phyloP scores from a whole-genome alignment of 257 asterid genomes.

The Linderniella brevidens region DNA sequence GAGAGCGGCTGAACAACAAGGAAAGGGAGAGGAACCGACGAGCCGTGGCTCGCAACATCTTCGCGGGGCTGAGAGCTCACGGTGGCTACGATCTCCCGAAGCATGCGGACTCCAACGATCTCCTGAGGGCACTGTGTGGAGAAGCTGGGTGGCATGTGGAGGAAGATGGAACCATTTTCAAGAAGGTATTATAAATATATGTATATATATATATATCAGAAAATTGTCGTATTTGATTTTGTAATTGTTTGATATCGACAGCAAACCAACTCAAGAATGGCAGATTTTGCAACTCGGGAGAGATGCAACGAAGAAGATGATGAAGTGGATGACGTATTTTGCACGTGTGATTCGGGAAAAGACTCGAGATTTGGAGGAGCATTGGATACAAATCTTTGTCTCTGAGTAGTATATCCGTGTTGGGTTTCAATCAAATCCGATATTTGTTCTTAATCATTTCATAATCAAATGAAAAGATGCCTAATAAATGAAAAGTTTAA shows the following conservation, averaged over 20 bases:
- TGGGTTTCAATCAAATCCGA: too few relatives aligned
- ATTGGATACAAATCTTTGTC: too few relatives aligned
- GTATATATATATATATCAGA: neutral
- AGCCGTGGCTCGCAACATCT: slow-evolving; percentile 40
- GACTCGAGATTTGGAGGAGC: neutral
- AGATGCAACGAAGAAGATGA: slow-evolving; percentile 4
- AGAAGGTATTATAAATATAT: slow-evolving; percentile 17
- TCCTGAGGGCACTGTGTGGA: slow-evolving; percentile 53
- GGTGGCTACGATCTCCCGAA: slow-evolving; percentile 51
- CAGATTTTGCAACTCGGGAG: slow-evolving; percentile 14
- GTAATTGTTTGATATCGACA: slow-evolving; percentile 1
- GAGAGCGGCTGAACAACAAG: slow-evolving; percentile 45
- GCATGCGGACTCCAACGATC: slow-evolving; percentile 56
- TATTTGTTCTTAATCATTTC: too few relatives aligned
- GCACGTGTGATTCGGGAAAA: slow-evolving; percentile 18
- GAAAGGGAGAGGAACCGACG: slow-evolving; percentile 48
- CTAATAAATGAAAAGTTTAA: too few relatives aligned
- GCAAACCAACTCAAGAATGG: slow-evolving; percentile 13
- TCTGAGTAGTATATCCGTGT: too few relatives aligned
- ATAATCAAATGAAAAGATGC: too few relatives aligned
- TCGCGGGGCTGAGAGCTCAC: slow-evolving; percentile 42
- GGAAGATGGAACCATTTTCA: slow-evolving; percentile 41
- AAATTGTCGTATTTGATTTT: neutral
- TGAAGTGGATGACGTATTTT: slow-evolving; percentile 16
- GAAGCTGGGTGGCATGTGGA: slow-evolving; percentile 84